Evolutionary conservation across 108 stramenopile species (phyloP).

Genomic region (Nitzschia putrida): DNA sequence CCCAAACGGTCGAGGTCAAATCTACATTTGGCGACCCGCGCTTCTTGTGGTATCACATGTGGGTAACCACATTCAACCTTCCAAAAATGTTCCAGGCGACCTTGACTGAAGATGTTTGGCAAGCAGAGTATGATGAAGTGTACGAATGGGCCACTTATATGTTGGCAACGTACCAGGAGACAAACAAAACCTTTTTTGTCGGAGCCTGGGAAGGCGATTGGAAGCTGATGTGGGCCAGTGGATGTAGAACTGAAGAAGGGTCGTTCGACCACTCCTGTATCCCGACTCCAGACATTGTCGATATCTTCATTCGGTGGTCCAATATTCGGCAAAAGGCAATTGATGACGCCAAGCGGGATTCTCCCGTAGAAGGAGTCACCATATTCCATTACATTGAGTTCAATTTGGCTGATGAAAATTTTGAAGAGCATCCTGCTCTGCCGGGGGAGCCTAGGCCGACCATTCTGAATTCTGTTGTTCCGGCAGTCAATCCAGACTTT

Average conservation of each 20-base stretch:
- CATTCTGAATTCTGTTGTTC: conserved; percentile 15
- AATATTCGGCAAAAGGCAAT: conserved; percentile 3
- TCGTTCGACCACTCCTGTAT: background rate
- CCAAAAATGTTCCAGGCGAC: background rate
- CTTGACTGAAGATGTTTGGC: background rate
- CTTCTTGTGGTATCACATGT: conserved; percentile 15
- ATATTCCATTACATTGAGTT: conserved; percentile 14
- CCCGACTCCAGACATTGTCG: background rate
- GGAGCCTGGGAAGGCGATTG: conserved; percentile 20
- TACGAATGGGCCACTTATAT: conserved; percentile 12
- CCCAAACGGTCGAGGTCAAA: conserved; percentile 13
- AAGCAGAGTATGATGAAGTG: conserved; percentile 1
- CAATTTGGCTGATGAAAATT: conserved; percentile 16
- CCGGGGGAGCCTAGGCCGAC: conserved; percentile 3
- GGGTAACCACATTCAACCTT: background rate
- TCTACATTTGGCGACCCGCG: background rate
- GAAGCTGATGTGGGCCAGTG: conserved; percentile 12
- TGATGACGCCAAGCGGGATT: conserved; percentile 4
- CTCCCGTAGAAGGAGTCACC: background rate
- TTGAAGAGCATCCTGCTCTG: background rate
- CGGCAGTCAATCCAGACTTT: conserved; percentile 12
- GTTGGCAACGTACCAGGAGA: conserved; percentile 1
- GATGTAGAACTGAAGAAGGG: background rate
- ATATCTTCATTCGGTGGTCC: background rate
- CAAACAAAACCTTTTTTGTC: conserved; percentile 11